These are phyloP conservation scores for Tricholoma matsutake DNA, from an alignment of 768 basidiomycete species.

Conservation along the genomic window DNA sequence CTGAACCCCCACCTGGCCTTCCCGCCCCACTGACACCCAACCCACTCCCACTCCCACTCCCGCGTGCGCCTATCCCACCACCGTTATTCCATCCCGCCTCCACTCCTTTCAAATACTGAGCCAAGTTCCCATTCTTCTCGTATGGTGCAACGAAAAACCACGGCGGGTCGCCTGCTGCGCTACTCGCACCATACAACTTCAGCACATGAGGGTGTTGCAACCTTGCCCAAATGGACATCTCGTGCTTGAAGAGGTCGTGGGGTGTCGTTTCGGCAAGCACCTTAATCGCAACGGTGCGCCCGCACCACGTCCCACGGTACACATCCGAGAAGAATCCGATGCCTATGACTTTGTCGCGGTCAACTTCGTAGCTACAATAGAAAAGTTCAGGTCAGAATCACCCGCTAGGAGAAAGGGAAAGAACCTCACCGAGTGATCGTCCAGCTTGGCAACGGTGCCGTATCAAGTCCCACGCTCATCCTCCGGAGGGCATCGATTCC, in stretches of 20 bases:
- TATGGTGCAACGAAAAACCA: conserved; percentile 83
- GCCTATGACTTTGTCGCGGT: conserved; percentile 65
- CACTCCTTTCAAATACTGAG: conserved; percentile 49
- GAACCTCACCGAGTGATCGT: conserved; percentile 60
- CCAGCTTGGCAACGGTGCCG: conserved; percentile 57
- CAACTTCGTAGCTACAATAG: conserved; percentile 64
- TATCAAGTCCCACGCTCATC: conserved; percentile 44
- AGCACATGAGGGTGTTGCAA: conserved; percentile 71
- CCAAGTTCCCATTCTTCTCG: conserved; percentile 60
- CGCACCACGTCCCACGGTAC: conserved; percentile 73
- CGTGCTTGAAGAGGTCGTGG: conserved; percentile 60
- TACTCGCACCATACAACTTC: conserved; percentile 74
- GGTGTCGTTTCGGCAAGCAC: conserved; percentile 62
- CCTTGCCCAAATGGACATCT: conserved; percentile 69
- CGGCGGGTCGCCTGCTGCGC: conserved; percentile 62
- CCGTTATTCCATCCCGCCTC: conserved; percentile 9
- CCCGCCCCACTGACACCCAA: not conserved
- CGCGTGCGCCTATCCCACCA: not conserved
- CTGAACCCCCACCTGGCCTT: too few species aligned
- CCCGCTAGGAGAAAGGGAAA: conserved; percentile 2
- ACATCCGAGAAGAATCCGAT: conserved; percentile 77
- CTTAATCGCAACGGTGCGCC: conserved; percentile 67
- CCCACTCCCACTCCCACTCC: conserved; percentile 15
- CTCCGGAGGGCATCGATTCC: conserved; percentile 70
- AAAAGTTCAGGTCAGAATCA: conserved; percentile 2